A percentile compares a stretch with the other conserved stretches of the same genome.
Conservation (phyloP, 176 grass and related monocot genomes). For the Triticum dicoccoides region DNA sequence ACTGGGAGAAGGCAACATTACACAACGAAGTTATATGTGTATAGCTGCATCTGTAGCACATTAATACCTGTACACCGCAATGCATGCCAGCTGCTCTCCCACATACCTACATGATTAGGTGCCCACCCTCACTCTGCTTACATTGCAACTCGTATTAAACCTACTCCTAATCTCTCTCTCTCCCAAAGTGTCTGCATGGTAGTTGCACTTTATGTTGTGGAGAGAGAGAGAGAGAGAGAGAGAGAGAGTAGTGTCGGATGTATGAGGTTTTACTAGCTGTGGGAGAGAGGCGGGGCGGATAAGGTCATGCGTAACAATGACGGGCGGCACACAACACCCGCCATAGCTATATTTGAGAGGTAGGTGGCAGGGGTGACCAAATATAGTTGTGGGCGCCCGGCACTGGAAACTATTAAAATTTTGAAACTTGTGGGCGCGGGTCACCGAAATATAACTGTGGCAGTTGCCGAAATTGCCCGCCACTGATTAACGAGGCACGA, state of each 20-base stretch:
- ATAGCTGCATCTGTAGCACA: not conserved
- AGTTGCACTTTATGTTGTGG: not conserved
- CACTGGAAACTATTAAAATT: too few relatives aligned
- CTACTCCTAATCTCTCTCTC: not conserved
- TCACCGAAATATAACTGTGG: too few relatives aligned
- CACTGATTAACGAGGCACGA: too few relatives aligned
- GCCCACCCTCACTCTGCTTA: not conserved
- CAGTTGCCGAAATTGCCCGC: too few relatives aligned
- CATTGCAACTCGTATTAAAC: not conserved
- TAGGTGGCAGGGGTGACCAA: too few relatives aligned
- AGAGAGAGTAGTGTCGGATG: not conserved
- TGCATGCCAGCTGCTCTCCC: not conserved
- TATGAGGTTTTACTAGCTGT: too few relatives aligned
- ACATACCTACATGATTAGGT: not conserved
- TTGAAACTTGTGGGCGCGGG: too few relatives aligned
- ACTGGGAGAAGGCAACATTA: not conserved
- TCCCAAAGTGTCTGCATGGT: not conserved
- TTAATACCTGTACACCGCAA: not conserved
- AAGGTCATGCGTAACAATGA: too few relatives aligned
- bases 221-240: not conserved
- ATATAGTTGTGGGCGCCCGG: too few relatives aligned
- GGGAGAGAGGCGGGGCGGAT: too few relatives aligned
- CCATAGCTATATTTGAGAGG: too few relatives aligned
- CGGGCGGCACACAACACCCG: too few relatives aligned
- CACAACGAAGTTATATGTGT: not conserved